A percentile compares a stretch with the other conserved stretches of the same genome.
phyloP scores from a whole-genome alignment of 2,329 filamentous ascomycete species.

The Neurospora sp. region DNA sequence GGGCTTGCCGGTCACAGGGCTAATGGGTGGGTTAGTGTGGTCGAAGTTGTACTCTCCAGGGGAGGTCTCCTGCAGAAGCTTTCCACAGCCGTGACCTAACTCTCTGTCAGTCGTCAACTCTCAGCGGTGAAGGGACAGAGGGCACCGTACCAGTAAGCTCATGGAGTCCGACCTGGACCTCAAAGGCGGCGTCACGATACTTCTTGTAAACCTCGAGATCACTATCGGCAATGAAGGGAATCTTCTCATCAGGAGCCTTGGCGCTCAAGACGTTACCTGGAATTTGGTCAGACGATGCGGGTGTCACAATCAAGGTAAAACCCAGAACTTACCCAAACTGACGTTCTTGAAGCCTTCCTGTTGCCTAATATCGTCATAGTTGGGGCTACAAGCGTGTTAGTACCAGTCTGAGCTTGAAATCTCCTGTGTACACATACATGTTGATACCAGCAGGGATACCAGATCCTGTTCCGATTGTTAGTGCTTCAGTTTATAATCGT shows the following conservation, averaged over 20 bases:
- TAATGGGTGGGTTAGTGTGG: conserved; percentile 66
- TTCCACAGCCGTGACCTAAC: conserved; percentile 77
- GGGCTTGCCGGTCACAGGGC: conserved; percentile 67
- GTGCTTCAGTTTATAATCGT: background rate
- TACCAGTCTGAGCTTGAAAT: background rate
- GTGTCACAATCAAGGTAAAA: no score
- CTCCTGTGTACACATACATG: conserved; percentile 29
- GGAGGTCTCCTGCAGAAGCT: conserved; percentile 81
- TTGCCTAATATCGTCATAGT: conserved; percentile 71
- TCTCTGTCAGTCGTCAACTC: conserved; percentile 3
- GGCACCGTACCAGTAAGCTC: conserved; percentile 51
- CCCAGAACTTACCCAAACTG: conserved; percentile 47
- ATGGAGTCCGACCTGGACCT: conserved; percentile 92
- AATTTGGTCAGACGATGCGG: background rate
- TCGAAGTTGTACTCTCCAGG: conserved; percentile 85
- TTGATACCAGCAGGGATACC: conserved; percentile 62
- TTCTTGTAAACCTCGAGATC: conserved; percentile 73
- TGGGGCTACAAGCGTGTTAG: conserved; percentile 31
- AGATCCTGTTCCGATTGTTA: conserved; percentile 25
- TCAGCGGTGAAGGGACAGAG: background rate
- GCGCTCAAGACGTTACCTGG: conserved; percentile 74
- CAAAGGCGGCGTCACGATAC: conserved; percentile 79
- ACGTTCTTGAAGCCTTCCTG: conserved; percentile 87
- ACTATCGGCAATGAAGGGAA: conserved; percentile 74
- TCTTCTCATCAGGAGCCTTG: conserved; percentile 83